Evolutionary conservation across 2,329 filamentous ascomycete genomes (phyloP), one percentile per base, ranked within the genome.

Genomic region (Arthrobotrys iridis): DNA sequence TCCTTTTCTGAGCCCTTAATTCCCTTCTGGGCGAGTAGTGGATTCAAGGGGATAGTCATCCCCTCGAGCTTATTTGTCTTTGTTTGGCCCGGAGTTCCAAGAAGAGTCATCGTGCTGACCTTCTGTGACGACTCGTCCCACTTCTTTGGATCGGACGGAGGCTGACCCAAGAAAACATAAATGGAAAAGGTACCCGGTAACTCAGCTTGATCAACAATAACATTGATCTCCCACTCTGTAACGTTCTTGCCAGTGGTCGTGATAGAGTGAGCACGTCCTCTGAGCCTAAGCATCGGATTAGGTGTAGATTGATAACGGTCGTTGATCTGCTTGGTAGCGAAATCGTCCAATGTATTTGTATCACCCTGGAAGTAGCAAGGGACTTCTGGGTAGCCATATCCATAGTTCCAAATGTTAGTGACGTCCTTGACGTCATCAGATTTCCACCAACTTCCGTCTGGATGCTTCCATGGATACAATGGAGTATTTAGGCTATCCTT

Each of bases 331-430:
- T 30, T 24, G 0, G 64, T 71, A 24, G 66, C 41, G 28, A 77
- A 77, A n/a, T 22, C n/a, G 10, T 66, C 46, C 15, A 79, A 59
- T 2, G 71, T 71, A 2, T 37, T 48, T 2, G 50, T 3, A 35
- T 60, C 52, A 3, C 30, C 37, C 8, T 45, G 10, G 48, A 64
- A 78, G 3, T 50, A 35, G 28, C 63, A 46, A 15, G 78, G 78
- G 10, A 79, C 77, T 28, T 79, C 78, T n/a, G 78, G 78, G 60
- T 79, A 79, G n/a, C 68, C 75, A 33, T 79, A 79, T 7, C 78
- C 77, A 11, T 76, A 76, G 5, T 20, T 62, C 58, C 58, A 79
- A 37, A 79, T 78, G 10, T 41, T 67, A n/a, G 22, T 22, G 26
- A 76, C 78, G 43, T 65, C 43, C 11, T 70, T 77, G 13, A 77